Evolutionary conservation across 192 early-diverging fungal species (phyloP).

Genomic region (Umbelopsis isabellina): DNA sequence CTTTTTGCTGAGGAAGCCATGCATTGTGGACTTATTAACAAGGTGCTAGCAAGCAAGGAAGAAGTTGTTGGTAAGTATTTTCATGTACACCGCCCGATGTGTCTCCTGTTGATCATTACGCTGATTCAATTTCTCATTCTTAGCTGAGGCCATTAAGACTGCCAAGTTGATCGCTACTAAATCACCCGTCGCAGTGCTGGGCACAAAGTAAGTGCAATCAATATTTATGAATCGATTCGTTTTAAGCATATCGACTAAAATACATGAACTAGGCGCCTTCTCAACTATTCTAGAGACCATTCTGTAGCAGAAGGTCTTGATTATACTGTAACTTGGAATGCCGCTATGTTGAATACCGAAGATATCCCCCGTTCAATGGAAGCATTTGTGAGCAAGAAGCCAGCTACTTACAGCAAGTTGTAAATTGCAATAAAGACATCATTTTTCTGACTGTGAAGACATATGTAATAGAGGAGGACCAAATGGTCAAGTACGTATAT

Average conservation of each 20-base stretch:
- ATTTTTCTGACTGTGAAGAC: too few relatives aligned
- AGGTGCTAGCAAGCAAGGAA: slow-evolving; percentile 49
- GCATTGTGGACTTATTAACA: slow-evolving; percentile 59
- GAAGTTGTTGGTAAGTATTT: slow-evolving; percentile 51
- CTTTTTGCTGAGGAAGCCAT: slow-evolving; percentile 64
- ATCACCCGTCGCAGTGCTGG: slow-evolving; percentile 83
- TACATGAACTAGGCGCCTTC: slow-evolving; percentile 55
- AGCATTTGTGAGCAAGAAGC: slow-evolving; percentile 51
- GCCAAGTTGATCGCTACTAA: slow-evolving; percentile 84
- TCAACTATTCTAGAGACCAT: slow-evolving; percentile 95
- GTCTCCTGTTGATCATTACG: neutral
- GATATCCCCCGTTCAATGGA: slow-evolving; percentile 51
- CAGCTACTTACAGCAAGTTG: slow-evolving; percentile 53
- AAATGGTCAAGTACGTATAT: too few relatives aligned
- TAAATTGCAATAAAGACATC: slow-evolving; percentile 21
- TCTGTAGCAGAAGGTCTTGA: slow-evolving; percentile 84
- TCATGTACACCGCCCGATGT: neutral
- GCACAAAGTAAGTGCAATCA: slow-evolving; percentile 73
- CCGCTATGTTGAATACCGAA: slow-evolving; percentile 76
- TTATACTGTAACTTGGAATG: slow-evolving; percentile 90
- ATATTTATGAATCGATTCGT: too few relatives aligned
- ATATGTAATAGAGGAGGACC: too few relatives aligned
- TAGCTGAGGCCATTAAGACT: slow-evolving; percentile 65
- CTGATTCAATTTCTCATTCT: neutral
- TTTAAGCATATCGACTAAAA: neutral